Evolutionary conservation across 2,329 filamentous ascomycete species (phyloP), one percentile per base, ranked within the genome.

Genomic region (Cryoendolithus antarcticus): DNA sequence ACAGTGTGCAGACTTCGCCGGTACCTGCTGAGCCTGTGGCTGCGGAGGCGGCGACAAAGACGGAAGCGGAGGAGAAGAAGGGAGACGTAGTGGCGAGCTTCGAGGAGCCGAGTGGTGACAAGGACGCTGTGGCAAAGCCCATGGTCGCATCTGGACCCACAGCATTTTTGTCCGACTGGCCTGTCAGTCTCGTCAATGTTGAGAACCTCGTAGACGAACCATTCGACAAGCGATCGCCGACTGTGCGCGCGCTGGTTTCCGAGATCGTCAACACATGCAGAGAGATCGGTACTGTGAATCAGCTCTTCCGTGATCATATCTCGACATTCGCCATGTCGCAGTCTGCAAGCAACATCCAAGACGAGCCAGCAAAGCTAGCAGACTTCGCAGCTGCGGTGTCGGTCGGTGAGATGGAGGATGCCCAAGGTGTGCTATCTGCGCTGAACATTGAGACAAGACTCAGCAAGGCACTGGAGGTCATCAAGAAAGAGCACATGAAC

Each of bases 261-360:
- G 93, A 98, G 65, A 96, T 98, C 45, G 86, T 98, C 58, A 96
- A 95, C 59, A 91, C 94, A 1, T 96, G 95, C 70, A 96, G 95
- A 65, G 88, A 96, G 59, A 86, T 98, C 39, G 89, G 89, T 7
- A 82, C 79, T 33, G 77, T 95, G 63, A 98, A 96, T 65, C 86
- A 83, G 43, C 71, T 98, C 12, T 98, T 98, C 71, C 77, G 89
- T 42, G 91, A 98, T 55, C 91, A 98, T 57, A 93, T 98, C 40
- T 93, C 88, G 1, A 93, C 89, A 1, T 98, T 96, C 58, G 89
- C 86, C 24, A 93, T 93, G 71, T 93, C 86, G 53, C 86, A 94
- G 52, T 93, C 85, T 7, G 84, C 88, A 0, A 88, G 89, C 40
- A 98, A 96, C 52, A 84, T 98, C 37, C 89, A 86, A 35, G 82